Conservation (phyloP, 192 early-diverging fungal species). For the Mortierella hygrophila region DNA sequence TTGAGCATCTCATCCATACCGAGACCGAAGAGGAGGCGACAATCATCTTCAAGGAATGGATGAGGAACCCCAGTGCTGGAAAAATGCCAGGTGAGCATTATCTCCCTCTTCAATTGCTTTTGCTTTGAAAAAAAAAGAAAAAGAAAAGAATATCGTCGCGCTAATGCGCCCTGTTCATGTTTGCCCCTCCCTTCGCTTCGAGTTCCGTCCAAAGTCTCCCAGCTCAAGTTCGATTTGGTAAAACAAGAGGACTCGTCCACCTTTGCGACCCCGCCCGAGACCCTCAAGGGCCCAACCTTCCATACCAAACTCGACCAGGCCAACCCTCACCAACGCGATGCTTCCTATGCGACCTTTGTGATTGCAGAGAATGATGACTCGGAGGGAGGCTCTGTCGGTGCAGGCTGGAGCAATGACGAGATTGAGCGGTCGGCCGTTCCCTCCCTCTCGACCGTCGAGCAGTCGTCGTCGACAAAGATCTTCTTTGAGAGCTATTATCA, state of each 20-base stretch:
- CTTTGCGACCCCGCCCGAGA: slow-evolving; percentile 51
- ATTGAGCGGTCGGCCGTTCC: slow-evolving; percentile 41
- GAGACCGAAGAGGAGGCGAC: slow-evolving; percentile 57
- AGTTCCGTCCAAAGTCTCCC: slow-evolving; percentile 56
- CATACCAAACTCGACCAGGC: slow-evolving; percentile 25
- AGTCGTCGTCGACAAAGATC: slow-evolving; percentile 70
- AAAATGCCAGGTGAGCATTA: slow-evolving; percentile 58
- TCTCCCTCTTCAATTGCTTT: neutral
- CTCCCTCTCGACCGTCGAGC: slow-evolving; percentile 68
- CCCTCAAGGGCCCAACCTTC: slow-evolving; percentile 40
- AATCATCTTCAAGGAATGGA: slow-evolving; percentile 54
- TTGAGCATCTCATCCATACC: slow-evolving; percentile 59
- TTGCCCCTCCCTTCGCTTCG: slow-evolving; percentile 21
- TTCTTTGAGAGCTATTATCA: slow-evolving; percentile 74
- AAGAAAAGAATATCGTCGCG: neutral
- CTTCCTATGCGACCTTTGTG: slow-evolving; percentile 50
- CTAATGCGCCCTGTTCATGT: slow-evolving; percentile 14
- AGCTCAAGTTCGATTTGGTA: slow-evolving; percentile 52
- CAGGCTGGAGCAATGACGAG: slow-evolving; percentile 14
- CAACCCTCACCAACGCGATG: slow-evolving; percentile 29
- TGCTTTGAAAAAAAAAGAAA: neutral
- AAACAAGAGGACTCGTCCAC: slow-evolving; percentile 29
- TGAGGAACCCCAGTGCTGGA: slow-evolving; percentile 39
- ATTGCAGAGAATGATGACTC: slow-evolving; percentile 36
- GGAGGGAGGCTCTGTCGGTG: neutral